Evolutionary conservation across 2,329 filamentous ascomycete genomes (phyloP), one percentile per base, ranked within the genome.

Genomic region (Fusarium zealandicum): DNA sequence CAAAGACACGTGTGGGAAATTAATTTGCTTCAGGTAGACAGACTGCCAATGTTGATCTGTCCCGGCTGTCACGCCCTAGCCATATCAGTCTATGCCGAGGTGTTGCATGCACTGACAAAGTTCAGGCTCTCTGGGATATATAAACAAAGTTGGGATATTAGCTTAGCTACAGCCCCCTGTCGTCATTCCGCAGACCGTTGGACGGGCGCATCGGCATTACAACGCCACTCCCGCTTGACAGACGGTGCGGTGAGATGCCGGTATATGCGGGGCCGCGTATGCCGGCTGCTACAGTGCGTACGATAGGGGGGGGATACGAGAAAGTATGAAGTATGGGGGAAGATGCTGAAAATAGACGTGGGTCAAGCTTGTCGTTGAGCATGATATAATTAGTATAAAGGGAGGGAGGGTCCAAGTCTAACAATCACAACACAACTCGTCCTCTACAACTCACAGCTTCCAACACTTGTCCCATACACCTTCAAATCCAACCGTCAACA

Each of bases 401-500:
- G 32, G 10, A 14, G 9, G 6, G 5, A 6, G 32, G 16, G 2
- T 5, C 10, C 14, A 12, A 12, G 12, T 13, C 13, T 13, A 31
- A 30, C 27, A 11, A 31, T 11, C 28, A n/a, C 28, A 31, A 31
- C 28, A 36, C 33, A 30, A 27, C 27, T 51, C 40, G 36, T 13
- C 32, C 9, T 25, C 27, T 36, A 14, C 22, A 39, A 20, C n/a
- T n/a, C n/a, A n/a, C n/a, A n/a, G n/a, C n/a, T n/a, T n/a, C n/a
- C n/a, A n/a, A n/a, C n/a, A n/a, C n/a, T n/a, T n/a, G n/a, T n/a
- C n/a, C n/a, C n/a, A n/a, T n/a, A n/a, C n/a, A n/a, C n/a, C n/a
- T n/a, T n/a, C n/a, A n/a, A 38, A 30, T n/a, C 28, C 20, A 42
- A 31, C 28, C 36, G 16, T n/a, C 58, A 65, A 35, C 17, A 67